Evolutionary conservation across 106 monocot genomes (phyloP).

Genomic region (Acorus gramineus): DNA sequence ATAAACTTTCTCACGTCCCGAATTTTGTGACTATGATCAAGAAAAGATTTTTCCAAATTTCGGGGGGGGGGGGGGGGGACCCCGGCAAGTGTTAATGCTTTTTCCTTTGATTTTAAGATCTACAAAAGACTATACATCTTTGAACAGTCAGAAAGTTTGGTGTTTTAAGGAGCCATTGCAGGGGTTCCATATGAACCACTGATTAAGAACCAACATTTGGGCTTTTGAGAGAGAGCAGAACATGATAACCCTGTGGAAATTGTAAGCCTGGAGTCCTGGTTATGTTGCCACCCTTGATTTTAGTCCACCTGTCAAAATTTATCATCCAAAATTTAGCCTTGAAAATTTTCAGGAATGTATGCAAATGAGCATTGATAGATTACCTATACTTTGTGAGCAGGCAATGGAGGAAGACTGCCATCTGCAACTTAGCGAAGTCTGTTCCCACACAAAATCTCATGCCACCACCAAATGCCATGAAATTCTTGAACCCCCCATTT

Average conservation of each 20-base stretch:
- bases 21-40: too few species aligned
- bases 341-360: background rate
- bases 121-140: too few species aligned
- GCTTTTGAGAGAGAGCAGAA: conserved; percentile 25
- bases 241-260: conserved; percentile 57
- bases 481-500: conserved; percentile 32
- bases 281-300: conserved; percentile 46
- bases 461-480: conserved; percentile 68
- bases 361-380: background rate
- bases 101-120: too few species aligned
- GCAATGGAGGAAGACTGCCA: conserved; percentile 59
- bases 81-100: too few species aligned
- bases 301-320: conserved; percentile 22
- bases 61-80: too few species aligned
- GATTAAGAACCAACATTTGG: too few species aligned
- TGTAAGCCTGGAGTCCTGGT: conserved; percentile 47
- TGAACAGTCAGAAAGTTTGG: too few species aligned
- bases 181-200: conserved; percentile 8
- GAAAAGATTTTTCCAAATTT: too few species aligned
- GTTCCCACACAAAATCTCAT: conserved; percentile 56
- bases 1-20: too few species aligned
- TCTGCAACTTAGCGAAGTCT: conserved; percentile 48
- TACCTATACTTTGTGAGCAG: conserved; percentile 53
- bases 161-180: background rate
- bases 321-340: background rate